Base-by-base conservation (phyloP, 1,284 basidiomycete species). In the Kwoniella shivajii region DNA sequence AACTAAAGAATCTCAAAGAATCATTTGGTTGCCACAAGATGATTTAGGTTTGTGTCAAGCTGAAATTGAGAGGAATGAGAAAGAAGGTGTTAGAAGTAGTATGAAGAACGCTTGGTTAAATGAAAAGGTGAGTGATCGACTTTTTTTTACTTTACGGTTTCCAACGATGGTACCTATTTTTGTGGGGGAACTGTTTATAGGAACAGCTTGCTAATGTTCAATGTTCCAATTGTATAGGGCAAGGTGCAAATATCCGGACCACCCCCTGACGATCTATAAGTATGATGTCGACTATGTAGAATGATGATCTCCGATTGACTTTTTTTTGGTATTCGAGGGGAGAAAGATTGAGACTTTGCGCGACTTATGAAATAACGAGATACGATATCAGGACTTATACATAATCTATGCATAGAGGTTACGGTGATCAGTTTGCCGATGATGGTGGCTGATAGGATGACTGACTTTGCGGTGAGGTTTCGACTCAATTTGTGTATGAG, bases 1-100 rank as follows among this genome's bases (percentile, higher is more conserved):
- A 10, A 81, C 85, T 11, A 85, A 86, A 50, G 83, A 86, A 49
- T 84, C 86, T 41, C 88, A 91, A 76, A 82, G 85, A 56, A 80
- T 84, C 10, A 79, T 96, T 36, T 96, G 93, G 92, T 76, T 95
- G 49, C 89, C 92, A 13, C 72, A 75, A 45, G 90, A 94, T 67
- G 73, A 80, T 42, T 79, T 88, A 4, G 89, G 89, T 0, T 67
- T 92, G 45, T 83, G 79, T 11, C 80, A 81, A 56, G 85, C 84
- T 59, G 89, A 92, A 77, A 84, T 84, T 63, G 71, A 75, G 56
- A 84, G 77, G 60, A 86, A 87, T 71, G 69, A 70, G 56, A 82
- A 81, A 45, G 78, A 76, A 9, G 88, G 86, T 0, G 82, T 94
- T 18, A 75, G 80, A 59, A 84, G 83, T 20, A 84, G 84, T 30